Evolutionary conservation across 805 yeast species (phyloP), one percentile per base, ranked within the genome.

Genomic region (Ogataea nakhonphanomensis): DNA sequence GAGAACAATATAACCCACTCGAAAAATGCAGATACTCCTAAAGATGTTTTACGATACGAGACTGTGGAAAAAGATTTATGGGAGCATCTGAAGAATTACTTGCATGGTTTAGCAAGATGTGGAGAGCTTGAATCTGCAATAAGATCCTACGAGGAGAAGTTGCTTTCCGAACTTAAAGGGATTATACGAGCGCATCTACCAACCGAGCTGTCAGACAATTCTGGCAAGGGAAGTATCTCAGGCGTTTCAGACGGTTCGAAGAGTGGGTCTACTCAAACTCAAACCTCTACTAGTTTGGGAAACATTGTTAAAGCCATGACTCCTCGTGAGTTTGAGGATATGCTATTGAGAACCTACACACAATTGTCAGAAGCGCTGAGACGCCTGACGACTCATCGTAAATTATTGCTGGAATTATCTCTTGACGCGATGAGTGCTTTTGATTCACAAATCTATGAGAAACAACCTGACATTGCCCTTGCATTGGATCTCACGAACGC

Each of bases 381-480:
- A 46, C 72, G 95, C 43, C 65, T 90, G 23, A 78, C 86, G 1
- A 66, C 76, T 7, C 96, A 89, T 43, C 95, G 89, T 56, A 89
- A 88, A 58, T 52, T 86, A 4, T 61, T 91, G 22, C 68, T 93
- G 10, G 93, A 87, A 49, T 57, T 84, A 38, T 80, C 95, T 0
- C 61, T 83, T 23, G 74, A 71, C 36, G 66, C 71, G 54, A 30
- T 70, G 60, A 34, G 66, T 3, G 59, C 49, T 9, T 51, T 50
- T 6, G 61, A 57, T 34, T 23, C 48, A 41, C 53, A 55, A 12
- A 43, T 59, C 33, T 44, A 54, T 36, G 60, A 62, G 10, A 48
- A 51, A 15, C 59, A 57, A 36, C 58, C 68, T 0, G 69, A 65
- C 23, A 37, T 62, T 44, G 73, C 82, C 6, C 73, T 81, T 62